Base-by-base conservation (phyloP, 2,329 filamentous ascomycete genomes). In the Fusarium sp. region DNA sequence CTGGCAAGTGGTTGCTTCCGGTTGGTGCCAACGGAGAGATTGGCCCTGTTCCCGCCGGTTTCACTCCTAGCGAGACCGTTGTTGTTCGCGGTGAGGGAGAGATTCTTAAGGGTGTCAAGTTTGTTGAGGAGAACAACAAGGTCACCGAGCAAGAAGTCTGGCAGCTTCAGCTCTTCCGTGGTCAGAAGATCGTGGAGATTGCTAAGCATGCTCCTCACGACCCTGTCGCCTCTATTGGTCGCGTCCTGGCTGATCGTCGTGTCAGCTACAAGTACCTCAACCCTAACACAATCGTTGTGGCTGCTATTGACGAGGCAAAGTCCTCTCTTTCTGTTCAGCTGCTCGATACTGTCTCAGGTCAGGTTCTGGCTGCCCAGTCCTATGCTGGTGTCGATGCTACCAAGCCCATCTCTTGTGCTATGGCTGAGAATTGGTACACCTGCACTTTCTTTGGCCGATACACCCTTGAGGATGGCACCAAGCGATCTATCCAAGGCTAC, bases 251-350 rank as follows among this genome's bases (percentile, higher is more conserved):
- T 33, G 93, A 99, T 79, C 90, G 96, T 48, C 92, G 91, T n/a
- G 96, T 99, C 54, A 89, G 96, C 72, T 99, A 99, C 90, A 99
- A 99, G 84, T 98, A 98, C 81, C 85, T 99, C 45, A 98, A 97
- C 84, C 91, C 94, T 1, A 98, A 97, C 82, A 89, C 94, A 12
- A 87, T 95, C 6, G 88, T 98, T 2, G 87, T 98, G 51, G 93
- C 93, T 4, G 87, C 93, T 3, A 84, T 91, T 6, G 87, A 92
- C 39, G 88, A 92, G 28, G 84, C 85, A 17, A 79, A 87, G 6
- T 87, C 85, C 7, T 87, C 87, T 2, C 90, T 94, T 13, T 91
- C 90, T 0, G 87, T 97, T 72, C 95, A 96, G 78, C 87, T 98
- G 17, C 82, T 99, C 20, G 95, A 99, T 80, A 93, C 93, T 5